Base-by-base conservation (phyloP, 2,329 filamentous ascomycete genomes). In the Chalaropsis thielavioides region DNA sequence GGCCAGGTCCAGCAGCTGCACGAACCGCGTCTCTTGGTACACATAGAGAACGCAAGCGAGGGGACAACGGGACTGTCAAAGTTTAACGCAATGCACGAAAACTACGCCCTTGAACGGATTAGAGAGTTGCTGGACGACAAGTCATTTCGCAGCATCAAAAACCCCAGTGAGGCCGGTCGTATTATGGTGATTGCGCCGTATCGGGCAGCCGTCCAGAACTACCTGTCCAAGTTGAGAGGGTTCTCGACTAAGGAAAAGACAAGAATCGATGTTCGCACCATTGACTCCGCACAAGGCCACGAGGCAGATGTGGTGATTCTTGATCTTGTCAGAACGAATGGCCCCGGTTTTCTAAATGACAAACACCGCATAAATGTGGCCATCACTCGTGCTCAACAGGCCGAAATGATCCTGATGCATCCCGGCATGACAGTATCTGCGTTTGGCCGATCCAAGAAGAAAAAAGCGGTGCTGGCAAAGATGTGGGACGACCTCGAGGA, bases 271-370 rank as follows among this genome's bases (percentile, higher is more conserved):
- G 74, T 77, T 0, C 68, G 78, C 19, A 80, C 78, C 0, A 74
- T 79, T 0, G 78, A 79, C 61, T 77, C 74, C 3, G 75, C 76
- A 0, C 78, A 80, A 46, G 78, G 78, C 0, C 77, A 78, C 15
- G 76, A 80, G 65, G 77, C 78, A 0, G 78, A 80, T 49, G 71
- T 79, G 4, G 76, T 80, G 0, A 75, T 79, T 41, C 71, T 80
- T 0, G 78, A 80, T 69, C 72, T 79, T 67, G 78, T 80, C 1
- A 71, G 76, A n/a, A 75, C 75, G 0, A 70, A 69, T 0, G 70
- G 70, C 0, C 74, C 75, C 0, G 72, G 72, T 0, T 79, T 79
- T 61, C 75, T 79, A 69, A 74, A 79, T 24, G 74, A 79, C 17
- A 71, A 74, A 0, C 75, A 77, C 44, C 72, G 78, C 0, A 72